Base-by-base conservation (phyloP, 2,329 filamentous ascomycete species). In the Sporothrix luriei region DNA sequence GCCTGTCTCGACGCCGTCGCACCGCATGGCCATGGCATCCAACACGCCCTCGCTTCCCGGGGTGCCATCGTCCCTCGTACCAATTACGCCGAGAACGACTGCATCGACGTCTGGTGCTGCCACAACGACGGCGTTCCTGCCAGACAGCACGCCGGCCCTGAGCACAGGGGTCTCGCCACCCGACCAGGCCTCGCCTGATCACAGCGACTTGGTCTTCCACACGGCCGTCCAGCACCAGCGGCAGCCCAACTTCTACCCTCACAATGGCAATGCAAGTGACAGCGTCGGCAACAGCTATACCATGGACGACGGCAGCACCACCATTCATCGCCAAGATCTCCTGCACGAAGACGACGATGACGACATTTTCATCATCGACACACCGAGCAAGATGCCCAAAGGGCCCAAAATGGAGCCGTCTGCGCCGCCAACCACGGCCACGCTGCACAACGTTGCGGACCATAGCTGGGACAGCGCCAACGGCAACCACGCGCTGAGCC, bases 351-450 rank as follows among this genome's bases (percentile, higher is more conserved):
- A 75, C 10, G 74, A 73, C 24, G 69, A 75, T 26, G 73, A 78
- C 71, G 78, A 75, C 66, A 77, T 78, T 43, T 77, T 76, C 4
- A 73, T 77, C 69, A 76, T 80, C 29, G 76, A 78, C 29, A 81
- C 80, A 1, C 79, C 79, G 1, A 79, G 78, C 26, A 82, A 81
- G 76, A 54, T 21, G n/a, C 71, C 72, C 19, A 29, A 29, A 29
- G 51, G 29, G 21, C 69, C 71, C 33, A 26, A 69, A 68, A 49
- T 46, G 59, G 68, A 65, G 33, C 16, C 29, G 46, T 43, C 66
- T 11, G 29, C 48, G n/a, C 40, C 64, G 6, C 21, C 51, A 21
- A 9, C 61, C 52, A 40, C 64, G 49, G 59, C 62, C 24, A 54
- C 40, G 38, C 38, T 43, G 68, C 40, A 33, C 21, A 11, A 57